Conservation (phyloP, 768 basidiomycete species). For the Russula earlei region DNA sequence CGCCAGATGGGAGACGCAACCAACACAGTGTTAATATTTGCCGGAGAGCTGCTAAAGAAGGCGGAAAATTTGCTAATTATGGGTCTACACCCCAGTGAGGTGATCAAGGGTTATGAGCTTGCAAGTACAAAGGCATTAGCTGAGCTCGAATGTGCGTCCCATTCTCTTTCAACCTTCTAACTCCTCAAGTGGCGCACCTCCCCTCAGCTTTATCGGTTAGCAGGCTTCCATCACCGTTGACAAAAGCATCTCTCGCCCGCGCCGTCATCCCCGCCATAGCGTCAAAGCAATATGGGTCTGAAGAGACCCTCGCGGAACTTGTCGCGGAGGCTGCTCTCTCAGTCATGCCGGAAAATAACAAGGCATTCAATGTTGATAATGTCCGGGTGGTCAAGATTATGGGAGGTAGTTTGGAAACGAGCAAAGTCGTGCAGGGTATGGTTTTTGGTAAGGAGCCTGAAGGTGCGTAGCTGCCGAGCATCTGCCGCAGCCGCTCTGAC, state of each 20-base stretch:
- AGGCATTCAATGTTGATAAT: slow-evolving; percentile 96
- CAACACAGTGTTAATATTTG: slow-evolving; percentile 90
- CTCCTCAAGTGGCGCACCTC: slow-evolving; percentile 2
- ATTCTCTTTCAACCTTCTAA: neutral
- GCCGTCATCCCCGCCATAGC: slow-evolving; percentile 90
- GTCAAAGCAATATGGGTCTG: slow-evolving; percentile 94
- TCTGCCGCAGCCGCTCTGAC: neutral
- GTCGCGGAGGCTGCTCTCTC: slow-evolving; percentile 90
- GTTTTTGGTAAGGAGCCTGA: slow-evolving; percentile 96
- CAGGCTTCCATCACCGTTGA: slow-evolving; percentile 62
- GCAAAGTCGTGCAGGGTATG: slow-evolving; percentile 93
- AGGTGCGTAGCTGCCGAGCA: slow-evolving; percentile 37
- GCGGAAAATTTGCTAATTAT: slow-evolving; percentile 88
- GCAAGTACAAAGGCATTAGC: slow-evolving; percentile 74
- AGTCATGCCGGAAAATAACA: slow-evolving; percentile 82
- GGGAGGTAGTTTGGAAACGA: slow-evolving; percentile 80
- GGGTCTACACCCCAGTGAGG: slow-evolving; percentile 95
- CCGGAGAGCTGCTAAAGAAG: slow-evolving; percentile 89
- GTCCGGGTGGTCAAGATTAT: slow-evolving; percentile 98
- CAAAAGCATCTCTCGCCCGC: slow-evolving; percentile 53
- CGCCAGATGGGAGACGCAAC: slow-evolving; percentile 89
- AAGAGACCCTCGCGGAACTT: slow-evolving; percentile 69
- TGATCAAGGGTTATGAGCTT: slow-evolving; percentile 91
- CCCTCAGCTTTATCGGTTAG: slow-evolving; percentile 56
- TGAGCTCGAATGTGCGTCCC: slow-evolving; percentile 79